A percentile compares a stretch with the other conserved stretches of the same genome.
Evolutionary conservation across 2,329 filamentous ascomycete genomes (phyloP).

Genomic region (Trichoderma sp.): DNA sequence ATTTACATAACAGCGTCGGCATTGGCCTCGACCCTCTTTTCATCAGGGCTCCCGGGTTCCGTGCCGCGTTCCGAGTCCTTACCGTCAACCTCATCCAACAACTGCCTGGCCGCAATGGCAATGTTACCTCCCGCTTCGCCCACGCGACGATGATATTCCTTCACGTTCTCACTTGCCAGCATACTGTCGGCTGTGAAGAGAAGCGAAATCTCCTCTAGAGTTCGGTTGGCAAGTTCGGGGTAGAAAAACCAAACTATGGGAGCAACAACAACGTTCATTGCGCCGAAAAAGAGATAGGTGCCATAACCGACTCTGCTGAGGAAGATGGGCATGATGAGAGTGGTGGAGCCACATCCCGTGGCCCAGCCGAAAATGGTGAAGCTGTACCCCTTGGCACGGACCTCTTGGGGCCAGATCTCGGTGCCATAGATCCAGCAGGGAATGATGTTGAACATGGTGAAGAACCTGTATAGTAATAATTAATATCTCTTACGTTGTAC

Average conservation of each 20-base stretch:
- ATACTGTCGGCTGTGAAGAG: slow-evolving; percentile 50
- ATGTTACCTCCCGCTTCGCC: slow-evolving; percentile 28
- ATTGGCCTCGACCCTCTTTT: slow-evolving; percentile 10
- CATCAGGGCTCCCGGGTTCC: slow-evolving; percentile 8
- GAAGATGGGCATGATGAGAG: slow-evolving; percentile 55
- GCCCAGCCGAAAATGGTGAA: slow-evolving; percentile 62
- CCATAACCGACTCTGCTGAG: slow-evolving; percentile 47
- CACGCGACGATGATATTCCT: slow-evolving; percentile 31
- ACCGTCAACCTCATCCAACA: slow-evolving; percentile 29
- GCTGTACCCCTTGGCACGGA: slow-evolving; percentile 60
- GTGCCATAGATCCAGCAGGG: slow-evolving; percentile 42
- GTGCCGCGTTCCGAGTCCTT: neutral
- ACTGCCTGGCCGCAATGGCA: slow-evolving; percentile 25
- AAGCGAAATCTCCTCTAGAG: slow-evolving; percentile 40
- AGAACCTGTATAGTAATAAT: slow-evolving; percentile 28
- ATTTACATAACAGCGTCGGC: slow-evolving; percentile 6
- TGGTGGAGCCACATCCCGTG: slow-evolving; percentile 56
- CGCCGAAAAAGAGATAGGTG: slow-evolving; percentile 55
- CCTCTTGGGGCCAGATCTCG: slow-evolving; percentile 58
- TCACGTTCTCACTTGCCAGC: slow-evolving; percentile 48
- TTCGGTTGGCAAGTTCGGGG: slow-evolving; percentile 24
- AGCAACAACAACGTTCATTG: slow-evolving; percentile 52
- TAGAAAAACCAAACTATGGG: slow-evolving; percentile 50
- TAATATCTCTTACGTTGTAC: neutral
- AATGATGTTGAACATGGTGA: slow-evolving; percentile 39